Percentiles rank a stretch among this genome's conserved stretches.
These are phyloP conservation scores for Podospora sp. DNA, from an alignment of 495 filamentous ascomycete species.

Conservation along the genomic window DNA sequence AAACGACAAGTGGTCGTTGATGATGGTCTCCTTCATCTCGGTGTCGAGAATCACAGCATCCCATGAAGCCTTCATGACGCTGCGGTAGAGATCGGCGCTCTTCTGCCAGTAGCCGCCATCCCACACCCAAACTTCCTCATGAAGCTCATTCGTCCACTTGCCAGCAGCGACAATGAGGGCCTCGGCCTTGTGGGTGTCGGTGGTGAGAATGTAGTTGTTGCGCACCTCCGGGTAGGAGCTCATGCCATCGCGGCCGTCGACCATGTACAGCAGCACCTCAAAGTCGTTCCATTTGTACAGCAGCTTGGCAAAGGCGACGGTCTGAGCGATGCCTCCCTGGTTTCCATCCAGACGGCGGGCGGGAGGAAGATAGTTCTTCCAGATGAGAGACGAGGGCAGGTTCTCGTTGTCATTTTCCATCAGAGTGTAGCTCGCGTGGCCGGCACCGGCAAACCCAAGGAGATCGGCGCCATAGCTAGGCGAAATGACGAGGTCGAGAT, in stretches of 20 bases:
- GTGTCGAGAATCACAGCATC: conserved; percentile 67
- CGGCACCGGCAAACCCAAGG: conserved; percentile 53
- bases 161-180: conserved; percentile 56
- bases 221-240: conserved; percentile 30
- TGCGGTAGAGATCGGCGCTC: conserved; percentile 57
- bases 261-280: conserved; percentile 58
- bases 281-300: conserved; percentile 52
- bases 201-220: conserved; percentile 55
- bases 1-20: conserved; percentile 61
- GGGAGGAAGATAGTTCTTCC: conserved; percentile 53
- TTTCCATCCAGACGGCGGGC: conserved; percentile 51
- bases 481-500: conserved; percentile 51
- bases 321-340: conserved; percentile 46
- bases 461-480: conserved; percentile 43
- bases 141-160: conserved; percentile 52
- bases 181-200: conserved; percentile 46
- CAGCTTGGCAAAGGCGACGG: conserved; percentile 56
- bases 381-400: conserved; percentile 40
- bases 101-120: conserved; percentile 64
- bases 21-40: conserved; percentile 61
- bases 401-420: conserved; percentile 36
- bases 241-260: conserved; percentile 51
- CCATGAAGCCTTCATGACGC: conserved; percentile 60
- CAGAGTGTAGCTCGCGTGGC: conserved; percentile 45
- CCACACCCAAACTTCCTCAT: conserved; percentile 66